Conservation (phyloP, 345 rosid species). For the Psidium friedrichsthalianum region DNA sequence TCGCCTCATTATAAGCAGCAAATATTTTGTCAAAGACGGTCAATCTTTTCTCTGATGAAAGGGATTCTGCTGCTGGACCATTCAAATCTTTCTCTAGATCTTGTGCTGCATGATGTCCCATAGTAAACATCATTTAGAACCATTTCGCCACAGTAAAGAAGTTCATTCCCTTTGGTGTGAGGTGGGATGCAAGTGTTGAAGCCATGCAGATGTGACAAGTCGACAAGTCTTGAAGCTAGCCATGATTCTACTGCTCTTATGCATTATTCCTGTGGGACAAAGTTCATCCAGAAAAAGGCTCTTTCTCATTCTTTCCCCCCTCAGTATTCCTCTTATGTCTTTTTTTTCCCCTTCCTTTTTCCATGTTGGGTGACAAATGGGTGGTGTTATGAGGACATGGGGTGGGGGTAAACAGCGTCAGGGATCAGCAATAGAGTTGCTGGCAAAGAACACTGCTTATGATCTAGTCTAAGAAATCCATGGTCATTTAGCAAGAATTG, state of each 20-base stretch:
- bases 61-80: slow-evolving; percentile 58
- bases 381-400: neutral
- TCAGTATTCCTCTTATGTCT: neutral
- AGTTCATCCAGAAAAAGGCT: neutral
- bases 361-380: neutral
- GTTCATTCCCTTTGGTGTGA: neutral
- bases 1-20: slow-evolving; percentile 87
- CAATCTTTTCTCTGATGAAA: slow-evolving; percentile 75
- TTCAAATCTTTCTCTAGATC: slow-evolving; percentile 94
- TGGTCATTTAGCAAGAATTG: neutral
- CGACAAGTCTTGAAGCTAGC: neutral
- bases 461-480: neutral
- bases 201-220: neutral
- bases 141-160: neutral
- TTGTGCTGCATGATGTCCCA: slow-evolving; percentile 52
- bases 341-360: neutral
- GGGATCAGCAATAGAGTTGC: neutral
- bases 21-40: slow-evolving; percentile 72
- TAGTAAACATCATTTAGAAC: neutral
- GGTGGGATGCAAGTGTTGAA: neutral
- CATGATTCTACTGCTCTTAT: neutral
- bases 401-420: neutral
- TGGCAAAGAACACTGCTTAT: neutral
- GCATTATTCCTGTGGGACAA: neutral
- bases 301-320: neutral